Percentiles rank a stretch among this genome's conserved stretches.
Evolutionary conservation across 306 rosid species (phyloP).

Genomic region (Trifolium pratense): DNA sequence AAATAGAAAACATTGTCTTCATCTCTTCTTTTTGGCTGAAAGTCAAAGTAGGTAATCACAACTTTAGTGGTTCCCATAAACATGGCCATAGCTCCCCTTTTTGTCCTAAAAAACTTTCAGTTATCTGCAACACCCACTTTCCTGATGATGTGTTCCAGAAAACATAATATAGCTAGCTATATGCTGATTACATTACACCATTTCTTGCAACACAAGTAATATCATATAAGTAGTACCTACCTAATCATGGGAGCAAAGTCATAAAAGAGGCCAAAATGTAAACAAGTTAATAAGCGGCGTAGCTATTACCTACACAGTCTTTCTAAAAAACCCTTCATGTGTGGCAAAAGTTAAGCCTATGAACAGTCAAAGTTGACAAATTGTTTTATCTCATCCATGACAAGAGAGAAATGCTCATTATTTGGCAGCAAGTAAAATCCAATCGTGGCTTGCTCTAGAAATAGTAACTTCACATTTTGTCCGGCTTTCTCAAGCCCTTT

Average conservation of each 20-base stretch:
- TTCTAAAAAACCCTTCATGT: conserved; percentile 61
- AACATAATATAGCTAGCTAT: conserved; percentile 63
- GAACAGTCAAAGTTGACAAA: conserved; percentile 76
- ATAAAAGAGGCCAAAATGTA: conserved; percentile 52
- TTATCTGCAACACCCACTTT: conserved; percentile 47
- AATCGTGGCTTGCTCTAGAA: conserved; percentile 82
- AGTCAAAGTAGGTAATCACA: conserved; percentile 53
- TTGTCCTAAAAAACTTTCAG: conserved; percentile 47
- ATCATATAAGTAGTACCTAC: conserved; percentile 39
- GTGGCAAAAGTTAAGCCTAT: conserved; percentile 65
- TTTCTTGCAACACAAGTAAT: conserved; percentile 39
- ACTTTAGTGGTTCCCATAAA: conserved; percentile 55
- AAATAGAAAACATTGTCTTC: conserved; percentile 49
- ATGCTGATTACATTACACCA: conserved; percentile 54
- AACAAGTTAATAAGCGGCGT: conserved; percentile 61
- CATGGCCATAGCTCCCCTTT: conserved; percentile 52
- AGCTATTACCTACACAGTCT: conserved; percentile 74
- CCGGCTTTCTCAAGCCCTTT: conserved; percentile 82
- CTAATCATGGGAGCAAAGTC: conserved; percentile 56
- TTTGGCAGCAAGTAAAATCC: conserved; percentile 96
- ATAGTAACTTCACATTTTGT: conserved; percentile 69
- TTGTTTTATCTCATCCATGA: conserved; percentile 87
- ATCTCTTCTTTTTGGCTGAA: conserved; percentile 57
- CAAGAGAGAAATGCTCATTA: conserved; percentile 76
- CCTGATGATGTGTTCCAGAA: conserved; percentile 47